Evolutionary conservation across 352 stramenopile species (phyloP).

Genomic region (Aphanomyces euteiches): DNA sequence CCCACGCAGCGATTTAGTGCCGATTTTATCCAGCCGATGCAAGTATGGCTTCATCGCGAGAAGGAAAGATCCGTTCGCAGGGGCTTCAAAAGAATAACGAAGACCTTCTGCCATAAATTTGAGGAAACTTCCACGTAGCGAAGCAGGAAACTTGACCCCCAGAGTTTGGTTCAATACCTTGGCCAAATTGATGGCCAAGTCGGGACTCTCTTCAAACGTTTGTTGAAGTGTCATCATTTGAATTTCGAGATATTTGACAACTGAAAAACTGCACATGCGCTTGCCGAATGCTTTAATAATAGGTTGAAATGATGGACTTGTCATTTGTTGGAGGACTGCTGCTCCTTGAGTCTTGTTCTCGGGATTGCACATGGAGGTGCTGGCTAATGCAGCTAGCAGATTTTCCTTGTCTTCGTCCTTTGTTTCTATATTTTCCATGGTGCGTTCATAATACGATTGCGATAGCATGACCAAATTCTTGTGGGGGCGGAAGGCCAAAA

Average conservation of each 20-base stretch:
- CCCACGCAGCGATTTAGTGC: conserved; percentile 54
- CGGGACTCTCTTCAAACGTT: conserved; percentile 62
- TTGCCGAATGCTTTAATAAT: conserved; percentile 78
- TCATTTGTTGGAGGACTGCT: conserved; percentile 63
- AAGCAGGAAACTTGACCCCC: conserved; percentile 63
- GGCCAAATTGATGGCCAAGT: conserved; percentile 55
- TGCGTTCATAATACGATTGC: conserved; percentile 80
- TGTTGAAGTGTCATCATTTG: conserved; percentile 81
- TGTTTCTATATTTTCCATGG: conserved; percentile 55
- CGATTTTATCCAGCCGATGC: conserved; percentile 60
- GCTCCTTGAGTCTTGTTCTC: conserved; percentile 77
- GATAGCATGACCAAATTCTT: conserved; percentile 65
- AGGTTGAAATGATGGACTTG: conserved; percentile 44
- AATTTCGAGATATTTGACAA: conserved; percentile 80
- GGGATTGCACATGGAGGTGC: conserved; percentile 74
- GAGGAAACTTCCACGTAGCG: conserved; percentile 70
- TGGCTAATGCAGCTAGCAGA: conserved; percentile 63
- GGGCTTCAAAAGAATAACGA: conserved; percentile 58
- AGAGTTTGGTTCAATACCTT: conserved; percentile 80
- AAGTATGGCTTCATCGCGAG: conserved; percentile 64
- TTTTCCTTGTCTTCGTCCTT: conserved; percentile 45
- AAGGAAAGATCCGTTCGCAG: conserved; percentile 46
- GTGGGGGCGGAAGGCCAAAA: conserved; percentile 61
- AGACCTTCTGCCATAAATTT: conserved; percentile 80
- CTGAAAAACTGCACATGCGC: conserved; percentile 67